Evolutionary conservation across 148 eudicot species (phyloP).

Genomic region (Arctostaphylos glauca): DNA sequence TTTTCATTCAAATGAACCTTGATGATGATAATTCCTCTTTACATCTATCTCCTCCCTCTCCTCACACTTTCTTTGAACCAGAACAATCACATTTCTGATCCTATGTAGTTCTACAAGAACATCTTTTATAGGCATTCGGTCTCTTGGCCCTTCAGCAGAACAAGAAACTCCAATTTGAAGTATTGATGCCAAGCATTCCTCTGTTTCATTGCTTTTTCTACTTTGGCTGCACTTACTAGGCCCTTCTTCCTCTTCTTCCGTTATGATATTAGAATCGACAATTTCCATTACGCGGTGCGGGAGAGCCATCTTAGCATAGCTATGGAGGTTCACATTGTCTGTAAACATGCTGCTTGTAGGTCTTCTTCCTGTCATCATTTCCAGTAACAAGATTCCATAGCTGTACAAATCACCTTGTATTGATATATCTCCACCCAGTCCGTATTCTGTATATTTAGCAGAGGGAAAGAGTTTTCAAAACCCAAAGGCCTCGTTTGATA

Average conservation of each 20-base stretch:
- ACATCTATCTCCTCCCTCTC: too few relatives aligned
- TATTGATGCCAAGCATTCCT: slow-evolving; percentile 2
- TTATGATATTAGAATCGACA: slow-evolving; percentile 8
- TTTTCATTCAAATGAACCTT: too few relatives aligned
- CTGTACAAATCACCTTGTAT: slow-evolving; percentile 20
- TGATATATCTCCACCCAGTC: slow-evolving; percentile 14
- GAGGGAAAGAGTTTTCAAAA: too few relatives aligned
- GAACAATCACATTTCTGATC: slow-evolving; percentile 1
- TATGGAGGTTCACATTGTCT: slow-evolving; percentile 13
- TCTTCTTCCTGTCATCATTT: slow-evolving; percentile 18
- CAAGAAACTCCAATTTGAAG: slow-evolving; percentile 16
- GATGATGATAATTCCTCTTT: too few relatives aligned
- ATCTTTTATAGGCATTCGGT: slow-evolving; percentile 9
- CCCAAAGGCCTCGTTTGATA: too few relatives aligned
- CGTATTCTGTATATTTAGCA: slow-evolving; percentile 14
- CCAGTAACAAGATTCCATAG: slow-evolving; percentile 19
- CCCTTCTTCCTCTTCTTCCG: background rate
- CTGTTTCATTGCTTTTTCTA: background rate
- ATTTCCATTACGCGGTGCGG: slow-evolving; percentile 14
- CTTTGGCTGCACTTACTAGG: background rate
- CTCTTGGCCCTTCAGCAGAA: slow-evolving; percentile 12
- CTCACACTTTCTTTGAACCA: too few relatives aligned
- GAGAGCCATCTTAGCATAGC: slow-evolving; percentile 9
- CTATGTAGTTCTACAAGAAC: background rate
- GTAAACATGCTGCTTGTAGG: slow-evolving; percentile 14